phyloP scores from a whole-genome alignment of 148 eudicot species.

The Silene latifolia region DNA sequence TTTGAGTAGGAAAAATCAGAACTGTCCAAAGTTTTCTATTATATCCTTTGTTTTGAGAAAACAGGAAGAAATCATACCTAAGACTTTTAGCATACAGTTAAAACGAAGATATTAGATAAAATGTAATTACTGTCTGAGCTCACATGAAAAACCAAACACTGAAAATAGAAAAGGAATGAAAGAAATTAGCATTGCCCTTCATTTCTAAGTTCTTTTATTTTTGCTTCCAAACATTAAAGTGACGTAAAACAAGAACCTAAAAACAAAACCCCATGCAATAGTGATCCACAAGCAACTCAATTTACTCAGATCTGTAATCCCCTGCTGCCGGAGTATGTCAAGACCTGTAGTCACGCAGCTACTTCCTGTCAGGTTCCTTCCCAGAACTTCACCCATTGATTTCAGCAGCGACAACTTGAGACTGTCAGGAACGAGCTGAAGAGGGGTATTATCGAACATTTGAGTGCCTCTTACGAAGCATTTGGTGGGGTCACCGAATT shows the following conservation, averaged over 20 bases:
- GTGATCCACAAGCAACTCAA: conserved; percentile 68
- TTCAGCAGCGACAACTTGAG: conserved; percentile 49
- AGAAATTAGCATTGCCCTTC: not conserved
- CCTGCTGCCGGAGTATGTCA: conserved; percentile 59
- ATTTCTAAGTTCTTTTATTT: conserved; percentile 51
- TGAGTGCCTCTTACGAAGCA: conserved; percentile 72
- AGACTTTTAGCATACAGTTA: conserved; percentile 1
- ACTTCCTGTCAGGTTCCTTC: conserved; percentile 45
- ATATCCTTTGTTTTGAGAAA: not conserved
- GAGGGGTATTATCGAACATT: conserved; percentile 67
- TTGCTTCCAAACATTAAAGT: conserved; percentile 68
- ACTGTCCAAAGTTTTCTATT: not conserved
- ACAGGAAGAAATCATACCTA: not conserved
- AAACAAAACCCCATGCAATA: conserved; percentile 74
- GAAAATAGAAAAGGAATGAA: not conserved
- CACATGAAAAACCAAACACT: not conserved
- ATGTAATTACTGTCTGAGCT: not conserved
- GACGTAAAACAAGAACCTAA: conserved; percentile 68
- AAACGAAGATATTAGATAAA: conserved; percentile 8
- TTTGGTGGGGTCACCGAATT: conserved; percentile 50
- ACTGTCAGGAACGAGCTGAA: conserved; percentile 40
- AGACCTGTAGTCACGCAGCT: conserved; percentile 66
- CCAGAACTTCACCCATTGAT: conserved; percentile 55
- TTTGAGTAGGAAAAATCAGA: not conserved
- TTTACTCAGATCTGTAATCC: conserved; percentile 58